phyloP scores from a whole-genome alignment of 371 early-diverging fungal genomes.

The Mortierella sp. region DNA sequence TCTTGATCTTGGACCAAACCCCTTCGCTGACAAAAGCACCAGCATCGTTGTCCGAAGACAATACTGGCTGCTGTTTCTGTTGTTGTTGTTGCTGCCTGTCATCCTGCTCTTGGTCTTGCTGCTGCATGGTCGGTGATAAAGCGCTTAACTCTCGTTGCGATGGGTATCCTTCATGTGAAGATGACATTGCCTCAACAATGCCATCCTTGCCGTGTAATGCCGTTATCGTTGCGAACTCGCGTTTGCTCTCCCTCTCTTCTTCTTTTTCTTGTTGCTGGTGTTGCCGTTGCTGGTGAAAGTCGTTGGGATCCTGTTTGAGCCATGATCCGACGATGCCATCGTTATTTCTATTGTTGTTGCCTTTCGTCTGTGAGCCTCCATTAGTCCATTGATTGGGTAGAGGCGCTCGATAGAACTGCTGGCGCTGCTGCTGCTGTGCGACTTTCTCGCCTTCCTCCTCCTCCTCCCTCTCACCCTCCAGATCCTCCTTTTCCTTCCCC shows the following conservation, averaged over 20 bases:
- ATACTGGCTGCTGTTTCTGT: not conserved
- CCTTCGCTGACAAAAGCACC: conserved; percentile 15
- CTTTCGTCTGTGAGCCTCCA: not conserved
- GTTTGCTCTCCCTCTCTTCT: not conserved
- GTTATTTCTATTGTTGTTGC: not conserved
- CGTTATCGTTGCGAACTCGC: not conserved
- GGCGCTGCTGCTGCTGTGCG: not conserved
- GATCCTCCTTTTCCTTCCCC: conserved; percentile 1
- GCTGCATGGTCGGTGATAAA: not conserved
- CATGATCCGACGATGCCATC: not conserved
- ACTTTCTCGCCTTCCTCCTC: not conserved
- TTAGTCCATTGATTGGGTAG: conserved; percentile 1
- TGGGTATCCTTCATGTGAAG: not conserved
- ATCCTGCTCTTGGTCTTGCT: not conserved
- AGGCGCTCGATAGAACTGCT: not conserved
- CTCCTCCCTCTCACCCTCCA: not conserved
- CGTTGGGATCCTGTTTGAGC: not conserved
- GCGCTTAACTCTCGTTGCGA: not conserved
- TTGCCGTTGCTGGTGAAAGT: not conserved
- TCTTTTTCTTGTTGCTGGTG: not conserved
- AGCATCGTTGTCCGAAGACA: not conserved
- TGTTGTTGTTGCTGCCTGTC: not conserved
- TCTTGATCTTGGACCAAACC: conserved; percentile 7
- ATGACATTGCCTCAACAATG: not conserved
- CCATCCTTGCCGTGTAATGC: not conserved